phyloP scores from a whole-genome alignment of 176 grass and related monocot species.

The Saccharum officinarum region DNA sequence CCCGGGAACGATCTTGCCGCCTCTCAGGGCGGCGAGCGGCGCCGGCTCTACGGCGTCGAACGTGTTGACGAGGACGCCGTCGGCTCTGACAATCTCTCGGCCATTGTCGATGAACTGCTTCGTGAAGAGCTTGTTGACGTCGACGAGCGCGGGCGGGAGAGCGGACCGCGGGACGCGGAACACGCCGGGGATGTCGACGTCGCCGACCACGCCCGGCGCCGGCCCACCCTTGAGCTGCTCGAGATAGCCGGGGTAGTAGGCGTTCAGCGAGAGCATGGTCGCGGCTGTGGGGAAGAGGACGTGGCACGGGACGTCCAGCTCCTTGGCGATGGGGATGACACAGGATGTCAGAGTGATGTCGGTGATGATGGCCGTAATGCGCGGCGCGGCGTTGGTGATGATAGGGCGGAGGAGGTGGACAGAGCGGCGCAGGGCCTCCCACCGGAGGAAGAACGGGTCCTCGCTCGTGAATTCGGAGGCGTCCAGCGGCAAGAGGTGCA shows the following conservation, averaged over 20 bases:
- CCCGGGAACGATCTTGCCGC: slow-evolving; percentile 22
- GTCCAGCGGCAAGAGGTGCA: background rate
- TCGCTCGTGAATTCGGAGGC: background rate
- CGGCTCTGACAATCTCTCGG: background rate
- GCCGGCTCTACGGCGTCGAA: slow-evolving; percentile 52
- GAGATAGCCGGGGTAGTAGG: no score
- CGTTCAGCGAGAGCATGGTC: no score
- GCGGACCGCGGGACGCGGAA: no score
- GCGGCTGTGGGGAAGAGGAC: no score
- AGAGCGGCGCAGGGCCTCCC: background rate
- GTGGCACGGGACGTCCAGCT: background rate
- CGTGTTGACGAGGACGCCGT: slow-evolving; percentile 57
- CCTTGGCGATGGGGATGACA: background rate
- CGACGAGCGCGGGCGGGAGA: no score
- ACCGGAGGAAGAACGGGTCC: background rate
- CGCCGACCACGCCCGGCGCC: no score
- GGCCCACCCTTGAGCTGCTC: no score
- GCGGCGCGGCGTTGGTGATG: background rate
- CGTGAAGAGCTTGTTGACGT: no score
- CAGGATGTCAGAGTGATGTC: background rate
- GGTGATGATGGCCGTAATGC: background rate
- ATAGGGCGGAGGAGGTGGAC: background rate
- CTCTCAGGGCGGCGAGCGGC: slow-evolving; percentile 43
- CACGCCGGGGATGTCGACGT: no score
- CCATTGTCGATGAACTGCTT: no score